phyloP scores from a whole-genome alignment of 768 basidiomycete species.

The Lepiota venenata region DNA sequence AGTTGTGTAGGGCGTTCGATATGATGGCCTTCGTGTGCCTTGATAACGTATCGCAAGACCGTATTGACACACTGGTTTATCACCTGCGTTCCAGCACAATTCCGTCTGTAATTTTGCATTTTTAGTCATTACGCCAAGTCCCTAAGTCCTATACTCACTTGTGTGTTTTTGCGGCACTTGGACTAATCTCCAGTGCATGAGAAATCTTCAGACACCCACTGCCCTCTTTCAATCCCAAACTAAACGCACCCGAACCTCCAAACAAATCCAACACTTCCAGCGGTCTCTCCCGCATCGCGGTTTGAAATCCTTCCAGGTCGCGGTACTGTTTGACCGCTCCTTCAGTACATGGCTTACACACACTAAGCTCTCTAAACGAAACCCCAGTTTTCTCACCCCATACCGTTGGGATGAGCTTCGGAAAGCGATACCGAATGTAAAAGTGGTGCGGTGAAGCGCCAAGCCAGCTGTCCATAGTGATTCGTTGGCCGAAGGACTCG shows the following conservation, averaged over 20 bases:
- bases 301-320: conserved; percentile 31
- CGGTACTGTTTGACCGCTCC: conserved; percentile 26
- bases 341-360: conserved; percentile 45
- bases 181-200: conserved; percentile 70
- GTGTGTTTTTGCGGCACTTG: conserved; percentile 68
- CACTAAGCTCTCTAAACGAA: conserved; percentile 28
- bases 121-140: conserved; percentile 1
- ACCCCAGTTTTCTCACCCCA: conserved; percentile 37
- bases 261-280: conserved; percentile 42
- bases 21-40: conserved; percentile 39
- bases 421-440: conserved; percentile 51
- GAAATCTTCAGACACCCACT: conserved; percentile 54
- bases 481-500: conserved; percentile 25
- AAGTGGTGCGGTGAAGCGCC: conserved; percentile 54
- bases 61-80: conserved; percentile 74
- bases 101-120: conserved; percentile 33
- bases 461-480: conserved; percentile 42
- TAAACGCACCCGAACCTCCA: conserved; percentile 61
- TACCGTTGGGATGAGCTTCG: conserved; percentile 29
- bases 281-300: conserved; percentile 20
- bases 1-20: conserved; percentile 37
- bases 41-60: conserved; percentile 56
- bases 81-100: conserved; percentile 48
- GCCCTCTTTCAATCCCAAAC: conserved; percentile 49
- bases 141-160: conserved; percentile 34